A percentile compares a stretch with the other conserved stretches of the same genome.
Evolutionary conservation across 495 filamentous ascomycete genomes (phyloP).

Genomic region (Aspergillus nanangensis): DNA sequence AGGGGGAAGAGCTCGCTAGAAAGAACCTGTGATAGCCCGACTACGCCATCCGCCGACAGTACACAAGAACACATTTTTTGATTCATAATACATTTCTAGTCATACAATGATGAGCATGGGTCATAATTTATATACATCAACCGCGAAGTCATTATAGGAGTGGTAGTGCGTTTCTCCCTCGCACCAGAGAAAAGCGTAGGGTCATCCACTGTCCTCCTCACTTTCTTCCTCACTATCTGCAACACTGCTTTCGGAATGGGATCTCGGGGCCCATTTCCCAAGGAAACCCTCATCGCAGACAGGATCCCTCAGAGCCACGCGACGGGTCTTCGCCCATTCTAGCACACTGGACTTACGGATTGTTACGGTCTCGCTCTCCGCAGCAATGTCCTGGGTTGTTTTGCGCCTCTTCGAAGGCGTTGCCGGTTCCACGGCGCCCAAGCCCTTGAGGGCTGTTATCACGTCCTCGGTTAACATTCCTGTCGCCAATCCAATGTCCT

Average conservation of each 20-base stretch:
- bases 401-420: constrained; percentile 40
- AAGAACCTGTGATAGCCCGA: no score
- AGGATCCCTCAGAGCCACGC: constrained; percentile 41
- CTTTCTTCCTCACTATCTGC: constrained; percentile 11
- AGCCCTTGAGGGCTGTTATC: constrained; percentile 68
- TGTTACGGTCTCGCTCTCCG: constrained; percentile 30
- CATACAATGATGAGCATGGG: no score
- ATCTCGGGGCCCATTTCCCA: constrained; percentile 23
- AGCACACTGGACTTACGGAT: constrained; percentile 43
- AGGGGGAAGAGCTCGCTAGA: no score
- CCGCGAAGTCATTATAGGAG: no score
- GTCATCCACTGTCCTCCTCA: neutral
- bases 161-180: no score
- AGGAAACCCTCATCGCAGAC: constrained; percentile 46
- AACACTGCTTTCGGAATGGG: constrained; percentile 6
- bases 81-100: no score
- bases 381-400: constrained; percentile 17
- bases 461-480: constrained; percentile 83
- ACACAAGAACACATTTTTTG: no score
- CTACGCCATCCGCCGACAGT: no score
- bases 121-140: neutral
- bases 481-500: constrained; percentile 57
- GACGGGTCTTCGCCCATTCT: constrained; percentile 39
- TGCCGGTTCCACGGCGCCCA: constrained; percentile 67
- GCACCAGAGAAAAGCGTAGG: no score